phyloP scores from a whole-genome alignment of 495 filamentous ascomycete genomes.

The Thermochaetoides thermophila region DNA sequence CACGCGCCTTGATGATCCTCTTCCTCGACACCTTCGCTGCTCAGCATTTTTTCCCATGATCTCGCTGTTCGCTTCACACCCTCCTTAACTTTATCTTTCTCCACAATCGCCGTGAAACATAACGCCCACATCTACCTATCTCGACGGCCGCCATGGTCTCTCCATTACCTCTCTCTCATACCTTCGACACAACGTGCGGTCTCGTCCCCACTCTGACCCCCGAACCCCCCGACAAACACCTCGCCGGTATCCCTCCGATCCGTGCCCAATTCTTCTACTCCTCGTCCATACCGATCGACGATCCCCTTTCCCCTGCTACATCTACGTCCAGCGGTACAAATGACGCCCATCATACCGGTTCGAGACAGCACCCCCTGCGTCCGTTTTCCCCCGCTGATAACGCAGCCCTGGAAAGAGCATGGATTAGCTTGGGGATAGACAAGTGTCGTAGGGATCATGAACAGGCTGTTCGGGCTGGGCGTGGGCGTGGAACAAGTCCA shows the following conservation, averaged over 20 bases:
- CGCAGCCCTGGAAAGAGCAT: constrained; percentile 55
- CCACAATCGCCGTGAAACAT: neutral
- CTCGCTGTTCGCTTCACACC: neutral
- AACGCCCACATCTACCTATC: neutral
- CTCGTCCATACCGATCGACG: constrained; percentile 64
- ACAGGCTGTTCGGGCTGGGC: constrained; percentile 16
- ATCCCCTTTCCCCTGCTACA: constrained; percentile 58
- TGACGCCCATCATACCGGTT: constrained; percentile 35
- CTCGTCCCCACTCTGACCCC: constrained; percentile 23
- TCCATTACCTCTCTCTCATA: constrained; percentile 13
- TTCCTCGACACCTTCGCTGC: too few relatives aligned
- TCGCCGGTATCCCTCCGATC: constrained; percentile 36
- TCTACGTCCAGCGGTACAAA: constrained; percentile 35
- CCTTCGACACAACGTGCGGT: constrained; percentile 25
- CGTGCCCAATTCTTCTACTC: constrained; percentile 70
- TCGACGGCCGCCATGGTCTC: neutral
- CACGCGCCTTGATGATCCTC: too few relatives aligned
- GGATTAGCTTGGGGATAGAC: constrained; percentile 40
- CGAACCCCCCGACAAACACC: constrained; percentile 15
- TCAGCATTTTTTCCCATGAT: neutral
- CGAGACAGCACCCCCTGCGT: constrained; percentile 43
- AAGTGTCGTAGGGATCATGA: constrained; percentile 27
- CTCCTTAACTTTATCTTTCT: neutral
- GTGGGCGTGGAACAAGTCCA: too few relatives aligned
- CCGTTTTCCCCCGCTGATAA: constrained; percentile 70